Base-by-base conservation (phyloP, 352 stramenopile species). In the Hyaloperonospora arabidopsidis region DNA sequence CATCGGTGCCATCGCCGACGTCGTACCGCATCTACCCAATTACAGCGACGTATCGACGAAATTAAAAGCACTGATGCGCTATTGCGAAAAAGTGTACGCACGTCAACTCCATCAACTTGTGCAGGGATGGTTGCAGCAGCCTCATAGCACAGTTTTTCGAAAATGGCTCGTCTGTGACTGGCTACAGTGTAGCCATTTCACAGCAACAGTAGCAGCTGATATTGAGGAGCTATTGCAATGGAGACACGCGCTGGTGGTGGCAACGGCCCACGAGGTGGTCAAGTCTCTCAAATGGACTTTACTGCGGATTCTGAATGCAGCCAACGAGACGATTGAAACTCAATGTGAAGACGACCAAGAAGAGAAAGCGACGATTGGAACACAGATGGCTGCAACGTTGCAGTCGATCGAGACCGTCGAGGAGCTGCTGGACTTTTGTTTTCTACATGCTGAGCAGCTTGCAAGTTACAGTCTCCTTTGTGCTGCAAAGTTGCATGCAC, bases 1-100 rank as follows among this genome's bases (percentile, higher is more conserved):
- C 8, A 23, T 39, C 25, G 25, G 25, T 1, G 61, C 57, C 1
- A 50, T 85, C 11, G 61, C 67, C 8, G 49, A 35, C 0, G 52
- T 83, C 0, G 65, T 85, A 68, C 72, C 74, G 49, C 47, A 72
- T 41, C 49, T 85, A 19, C 59, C 65, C 23, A 70, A 79, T 59
- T 83, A 80, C 59, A 79, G 63, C 57, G 49, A 54, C 0, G 36
- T 77, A 2, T 49, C 22, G 14, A 14, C 49, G 10, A 57, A 74
- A 48, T 22, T 83, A 47, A 62, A 32, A 15, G 63, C 58, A 2
- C 38, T 85, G 40, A 32, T 85, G 45, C 41, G 45, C 5, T 76
- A 65, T 39, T 67, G 48, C n/a, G 41, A 61, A 29, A n/a, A 50
- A 25, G 25, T 38, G 64, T 70, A 68, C 44, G 28, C 44, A 23